Base-by-base conservation (phyloP, 345 rosid species). In the Euphorbia lathyris region DNA sequence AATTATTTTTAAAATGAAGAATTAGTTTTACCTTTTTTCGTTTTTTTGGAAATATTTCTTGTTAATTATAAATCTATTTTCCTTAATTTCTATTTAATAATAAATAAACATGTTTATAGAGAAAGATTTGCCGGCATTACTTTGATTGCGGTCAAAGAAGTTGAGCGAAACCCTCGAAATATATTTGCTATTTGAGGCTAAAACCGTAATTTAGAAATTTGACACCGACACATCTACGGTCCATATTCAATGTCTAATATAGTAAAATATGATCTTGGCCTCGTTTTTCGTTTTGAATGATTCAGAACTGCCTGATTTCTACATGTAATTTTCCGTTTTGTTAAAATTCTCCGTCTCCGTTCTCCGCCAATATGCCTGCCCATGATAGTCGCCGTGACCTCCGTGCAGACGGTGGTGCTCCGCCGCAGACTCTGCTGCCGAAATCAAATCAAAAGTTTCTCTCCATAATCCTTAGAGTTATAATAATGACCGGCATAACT, bases 401-500 rank as follows among this genome's bases (percentile, higher is more conserved):
- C 51, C 65, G 40, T 38, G 72, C 19, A 9, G 66, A 50, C 32
- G 79, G 81, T 56, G 78, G 76, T 3, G 45, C 43, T 0, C 16
- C 76, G 25, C 78, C 72, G 22, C 20, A 72, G 22, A 74, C 65
- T 9, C 20, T 71, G 16, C 73, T 83, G 2, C 89, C 83, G 2
- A 91, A 94, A 63, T 77, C 74, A 4, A 76, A 80, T 76, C 76
- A 65, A 12, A 78, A 71, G 65, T 68, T 94, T 61, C 86, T 94
- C 10, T 87, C 92, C 1, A 58, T 83, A 13, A 53, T 91, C 75
- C 84, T 91, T 30, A 86, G 87, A 42, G 80, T 84, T 72, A 65
- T 88, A 0, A 91, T 90, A 64, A 94, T 90, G 98, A 77, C 84
- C 63, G 66, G 87, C 6, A 64, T 87, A n/a, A 87, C 88, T 29